Percentiles rank a stretch among this genome's conserved stretches.
Conservation (phyloP, 441 rosid genomes). For the Populus trichocarpa region DNA sequence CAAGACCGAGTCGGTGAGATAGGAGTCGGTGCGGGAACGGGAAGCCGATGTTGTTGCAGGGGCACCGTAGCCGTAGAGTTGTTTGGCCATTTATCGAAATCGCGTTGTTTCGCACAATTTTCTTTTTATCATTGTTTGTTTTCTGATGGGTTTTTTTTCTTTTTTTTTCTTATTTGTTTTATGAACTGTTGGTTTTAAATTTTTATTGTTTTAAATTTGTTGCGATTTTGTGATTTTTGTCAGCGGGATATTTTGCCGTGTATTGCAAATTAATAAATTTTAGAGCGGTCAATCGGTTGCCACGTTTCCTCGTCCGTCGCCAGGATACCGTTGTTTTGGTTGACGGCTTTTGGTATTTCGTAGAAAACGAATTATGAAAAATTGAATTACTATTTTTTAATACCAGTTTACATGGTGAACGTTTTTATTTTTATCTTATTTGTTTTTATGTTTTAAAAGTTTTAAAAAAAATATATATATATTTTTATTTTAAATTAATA, state of each 20-base stretch:
- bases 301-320: not conserved
- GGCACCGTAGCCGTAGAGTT: not conserved
- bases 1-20: conserved; percentile 15
- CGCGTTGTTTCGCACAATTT: not conserved
- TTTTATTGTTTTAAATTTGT: not conserved
- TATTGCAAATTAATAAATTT: too few species aligned
- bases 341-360: not conserved
- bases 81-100: not conserved
- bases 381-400: too few species aligned
- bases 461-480: too few species aligned
- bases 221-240: not conserved
- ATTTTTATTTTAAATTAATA: too few species aligned
- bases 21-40: not conserved
- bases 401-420: not conserved
- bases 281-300: too few species aligned
- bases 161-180: not conserved
- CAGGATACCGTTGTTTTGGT: not conserved
- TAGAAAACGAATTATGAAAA: too few species aligned
- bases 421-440: too few species aligned
- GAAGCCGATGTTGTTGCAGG: not conserved
- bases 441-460: too few species aligned
- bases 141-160: too few species aligned
- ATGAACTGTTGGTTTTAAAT: not conserved
- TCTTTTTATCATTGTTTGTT: not conserved
- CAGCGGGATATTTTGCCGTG: not conserved